Percentiles rank a stretch among this genome's conserved stretches.
Conservation (phyloP, 805 yeast genomes). For the Suhomyces tanzawaensis region DNA sequence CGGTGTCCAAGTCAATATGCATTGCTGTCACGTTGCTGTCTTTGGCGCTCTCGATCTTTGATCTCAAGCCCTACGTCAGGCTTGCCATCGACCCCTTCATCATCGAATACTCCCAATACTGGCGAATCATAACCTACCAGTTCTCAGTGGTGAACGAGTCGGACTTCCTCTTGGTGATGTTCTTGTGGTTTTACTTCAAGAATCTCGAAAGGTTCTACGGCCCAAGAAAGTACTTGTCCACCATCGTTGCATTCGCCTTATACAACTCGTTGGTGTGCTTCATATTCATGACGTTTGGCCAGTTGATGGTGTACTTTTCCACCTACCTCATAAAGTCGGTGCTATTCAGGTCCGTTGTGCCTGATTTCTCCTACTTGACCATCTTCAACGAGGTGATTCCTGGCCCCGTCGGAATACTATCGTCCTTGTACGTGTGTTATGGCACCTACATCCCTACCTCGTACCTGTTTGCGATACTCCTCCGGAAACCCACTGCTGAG, state of each 20-base stretch:
- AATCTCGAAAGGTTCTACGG: conserved; percentile 59
- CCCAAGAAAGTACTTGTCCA: conserved; percentile 49
- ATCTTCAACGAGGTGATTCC: conserved; percentile 34
- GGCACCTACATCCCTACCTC: conserved; percentile 32
- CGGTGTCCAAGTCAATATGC: conserved; percentile 40
- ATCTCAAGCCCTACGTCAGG: conserved; percentile 41
- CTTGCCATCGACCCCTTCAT: conserved; percentile 54
- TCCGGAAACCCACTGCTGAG: conserved; percentile 1
- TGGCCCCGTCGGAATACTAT: conserved; percentile 41
- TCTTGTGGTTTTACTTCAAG: conserved; percentile 52
- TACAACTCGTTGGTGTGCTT: conserved; percentile 47
- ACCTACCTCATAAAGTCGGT: conserved; percentile 7
- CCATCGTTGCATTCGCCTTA: conserved; percentile 41
- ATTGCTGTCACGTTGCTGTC: conserved; percentile 35
- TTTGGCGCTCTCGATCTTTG: conserved; percentile 41
- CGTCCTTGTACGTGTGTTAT: conserved; percentile 40
- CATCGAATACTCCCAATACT: conserved; percentile 53
- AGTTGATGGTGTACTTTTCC: conserved; percentile 19
- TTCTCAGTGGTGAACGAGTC: conserved; percentile 57
- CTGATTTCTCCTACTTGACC: conserved; percentile 21
- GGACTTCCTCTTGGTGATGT: conserved; percentile 46
- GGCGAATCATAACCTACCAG: conserved; percentile 52
- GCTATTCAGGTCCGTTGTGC: not conserved
- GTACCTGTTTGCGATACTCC: conserved; percentile 33
- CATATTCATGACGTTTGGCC: conserved; percentile 43